Evolutionary conservation across 2,329 filamentous ascomycete species (phyloP).

Genomic region (Hysterium pulicare): DNA sequence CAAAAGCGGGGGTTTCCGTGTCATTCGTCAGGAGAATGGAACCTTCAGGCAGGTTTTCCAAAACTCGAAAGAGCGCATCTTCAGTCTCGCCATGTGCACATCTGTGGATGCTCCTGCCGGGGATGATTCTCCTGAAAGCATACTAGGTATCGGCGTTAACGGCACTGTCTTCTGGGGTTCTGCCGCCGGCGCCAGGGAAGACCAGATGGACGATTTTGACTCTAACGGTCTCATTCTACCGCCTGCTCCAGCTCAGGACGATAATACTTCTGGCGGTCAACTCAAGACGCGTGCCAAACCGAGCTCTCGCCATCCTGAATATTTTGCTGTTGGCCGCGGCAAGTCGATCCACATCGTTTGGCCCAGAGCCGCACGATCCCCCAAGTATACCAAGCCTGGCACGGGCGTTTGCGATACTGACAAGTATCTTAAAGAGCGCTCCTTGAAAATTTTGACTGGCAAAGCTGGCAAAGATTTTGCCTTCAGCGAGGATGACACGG

Average conservation of each 20-base stretch:
- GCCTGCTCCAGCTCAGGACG: conserved; percentile 78
- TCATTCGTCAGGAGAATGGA: conserved; percentile 92
- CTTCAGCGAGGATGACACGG: conserved; percentile 93
- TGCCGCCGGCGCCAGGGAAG: conserved; percentile 45
- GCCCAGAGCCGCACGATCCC: conserved; percentile 53
- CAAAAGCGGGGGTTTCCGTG: conserved; percentile 85
- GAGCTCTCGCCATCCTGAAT: conserved; percentile 84
- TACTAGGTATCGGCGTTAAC: conserved; percentile 90
- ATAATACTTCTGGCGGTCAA: conserved; percentile 85
- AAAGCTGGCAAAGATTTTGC: conserved; percentile 98
- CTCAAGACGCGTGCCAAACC: conserved; percentile 93
- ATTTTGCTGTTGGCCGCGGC: conserved; percentile 91
- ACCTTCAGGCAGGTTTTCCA: conserved; percentile 89
- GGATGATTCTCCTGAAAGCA: conserved; percentile 56
- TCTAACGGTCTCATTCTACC: conserved; percentile 86
- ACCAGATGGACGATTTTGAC: conserved; percentile 73
- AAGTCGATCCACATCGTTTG: conserved; percentile 91
- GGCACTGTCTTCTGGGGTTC: conserved; percentile 96
- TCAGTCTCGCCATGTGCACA: conserved; percentile 83
- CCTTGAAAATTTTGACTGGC: conserved; percentile 90
- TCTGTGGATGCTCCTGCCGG: conserved; percentile 51
- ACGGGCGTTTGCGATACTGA: conserved; percentile 75
- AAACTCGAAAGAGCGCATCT: conserved; percentile 87
- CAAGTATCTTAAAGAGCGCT: conserved; percentile 79
- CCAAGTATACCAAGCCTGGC: conserved; percentile 49